A percentile compares a stretch with the other conserved stretches of the same genome.
Conservation (phyloP, 768 basidiomycete genomes). For the Kondoa malvinella region DNA sequence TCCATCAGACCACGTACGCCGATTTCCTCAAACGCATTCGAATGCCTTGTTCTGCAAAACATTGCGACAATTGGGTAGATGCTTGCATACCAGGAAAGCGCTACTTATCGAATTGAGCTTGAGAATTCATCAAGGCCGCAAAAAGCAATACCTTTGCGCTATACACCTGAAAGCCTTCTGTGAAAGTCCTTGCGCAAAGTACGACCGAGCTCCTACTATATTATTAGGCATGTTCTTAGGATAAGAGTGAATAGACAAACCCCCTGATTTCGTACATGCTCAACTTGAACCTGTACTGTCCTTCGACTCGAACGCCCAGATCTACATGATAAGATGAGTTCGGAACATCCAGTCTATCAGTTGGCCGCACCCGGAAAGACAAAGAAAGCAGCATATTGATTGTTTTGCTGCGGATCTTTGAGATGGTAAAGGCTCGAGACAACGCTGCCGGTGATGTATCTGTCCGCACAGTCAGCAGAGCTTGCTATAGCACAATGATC, state of each 20-base stretch:
- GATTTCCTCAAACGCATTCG: neutral
- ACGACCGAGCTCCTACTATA: neutral
- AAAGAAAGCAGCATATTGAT: conserved; percentile 1
- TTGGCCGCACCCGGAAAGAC: neutral
- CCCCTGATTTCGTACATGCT: conserved; percentile 6
- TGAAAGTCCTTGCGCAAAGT: neutral
- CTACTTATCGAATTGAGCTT: neutral
- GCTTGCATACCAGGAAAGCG: neutral
- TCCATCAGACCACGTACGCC: neutral
- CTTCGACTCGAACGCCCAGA: neutral
- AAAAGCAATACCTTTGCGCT: neutral
- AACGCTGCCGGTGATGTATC: neutral
- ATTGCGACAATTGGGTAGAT: neutral
- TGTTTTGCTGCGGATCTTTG: neutral
- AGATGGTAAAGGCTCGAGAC: neutral
- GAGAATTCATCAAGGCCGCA: neutral
- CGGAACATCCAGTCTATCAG: neutral
- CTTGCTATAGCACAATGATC: neutral
- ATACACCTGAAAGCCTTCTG: neutral
- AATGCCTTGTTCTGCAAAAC: neutral
- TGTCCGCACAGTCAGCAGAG: neutral
- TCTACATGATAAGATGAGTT: neutral
- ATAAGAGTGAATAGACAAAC: neutral
- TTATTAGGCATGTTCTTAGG: neutral
- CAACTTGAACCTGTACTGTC: conserved; percentile 1